Percentiles rank a stretch among this genome's conserved stretches.
Conservation (phyloP, 169 alveolate genomes). For the Plasmodium yoelii region DNA sequence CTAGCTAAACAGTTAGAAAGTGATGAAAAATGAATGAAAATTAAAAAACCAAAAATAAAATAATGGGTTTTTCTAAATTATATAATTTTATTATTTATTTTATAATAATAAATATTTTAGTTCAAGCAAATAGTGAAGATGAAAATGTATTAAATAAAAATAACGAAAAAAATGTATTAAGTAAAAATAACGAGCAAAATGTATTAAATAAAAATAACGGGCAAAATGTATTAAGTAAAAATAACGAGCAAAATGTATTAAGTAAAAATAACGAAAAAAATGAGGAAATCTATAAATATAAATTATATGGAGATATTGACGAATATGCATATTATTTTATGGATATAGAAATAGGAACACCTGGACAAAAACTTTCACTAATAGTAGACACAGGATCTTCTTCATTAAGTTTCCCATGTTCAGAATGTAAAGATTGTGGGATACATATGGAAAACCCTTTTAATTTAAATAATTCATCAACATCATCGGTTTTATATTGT, state of each 20-base stretch:
- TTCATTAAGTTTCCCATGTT: conserved; percentile 77
- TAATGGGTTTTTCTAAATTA: too few species aligned
- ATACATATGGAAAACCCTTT: conserved; percentile 76
- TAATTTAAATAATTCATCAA: conserved; percentile 73
- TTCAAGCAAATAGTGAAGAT: background rate
- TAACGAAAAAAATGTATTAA: background rate
- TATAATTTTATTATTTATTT: background rate
- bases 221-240: background rate
- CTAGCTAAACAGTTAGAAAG: too few species aligned
- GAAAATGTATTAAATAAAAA: background rate
- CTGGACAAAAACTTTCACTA: conserved; percentile 76
- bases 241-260: background rate
- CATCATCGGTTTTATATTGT: conserved; percentile 76
- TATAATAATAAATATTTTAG: background rate
- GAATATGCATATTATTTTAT: conserved; percentile 82
- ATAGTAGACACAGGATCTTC: conserved; percentile 87
- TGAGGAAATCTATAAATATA: conserved; percentile 30
- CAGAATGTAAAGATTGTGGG: conserved; percentile 81
- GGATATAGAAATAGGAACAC: conserved; percentile 81
- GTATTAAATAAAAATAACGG: background rate
- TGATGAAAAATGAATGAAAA: too few species aligned
- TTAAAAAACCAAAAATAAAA: too few species aligned
- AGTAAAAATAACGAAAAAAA: background rate
- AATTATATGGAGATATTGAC: conserved; percentile 83
- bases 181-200: too few species aligned